Percentiles rank a stretch among this genome's conserved stretches.
Conservation (phyloP, 2,329 filamentous ascomycete species). For the Thermothelomyces thermophilus region DNA sequence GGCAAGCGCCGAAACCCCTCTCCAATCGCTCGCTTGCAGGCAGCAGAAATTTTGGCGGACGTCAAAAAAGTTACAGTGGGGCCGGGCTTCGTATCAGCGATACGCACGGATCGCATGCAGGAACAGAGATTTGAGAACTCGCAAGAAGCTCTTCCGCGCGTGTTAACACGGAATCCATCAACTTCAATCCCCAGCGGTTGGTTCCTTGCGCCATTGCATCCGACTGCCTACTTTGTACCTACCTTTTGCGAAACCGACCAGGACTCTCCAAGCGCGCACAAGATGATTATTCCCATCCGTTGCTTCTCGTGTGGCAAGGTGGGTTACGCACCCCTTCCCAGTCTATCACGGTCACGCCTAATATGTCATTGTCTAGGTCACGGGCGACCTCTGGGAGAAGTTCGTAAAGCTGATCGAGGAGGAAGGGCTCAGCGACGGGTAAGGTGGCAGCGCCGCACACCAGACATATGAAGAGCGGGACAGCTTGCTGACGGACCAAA, state of each 20-base stretch:
- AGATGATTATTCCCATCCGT: constrained; percentile 97
- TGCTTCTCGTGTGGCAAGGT: constrained; percentile 99
- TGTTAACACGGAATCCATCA: neutral
- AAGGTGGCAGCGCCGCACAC: neutral
- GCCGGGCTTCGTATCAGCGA: constrained; percentile 22
- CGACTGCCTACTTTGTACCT: neutral
- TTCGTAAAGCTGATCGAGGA: constrained; percentile 86
- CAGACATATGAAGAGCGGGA: neutral
- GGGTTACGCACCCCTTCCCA: constrained; percentile 25
- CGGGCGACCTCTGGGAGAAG: constrained; percentile 94
- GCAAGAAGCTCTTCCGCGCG: neutral
- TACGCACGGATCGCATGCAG: constrained; percentile 19
- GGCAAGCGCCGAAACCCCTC: constrained; percentile 7
- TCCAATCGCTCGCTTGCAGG: constrained; percentile 18
- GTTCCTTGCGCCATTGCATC: neutral
- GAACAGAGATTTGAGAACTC: constrained; percentile 21
- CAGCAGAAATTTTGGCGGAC: constrained; percentile 27
- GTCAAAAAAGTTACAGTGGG: constrained; percentile 26
- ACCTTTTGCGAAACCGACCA: neutral
- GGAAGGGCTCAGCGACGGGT: constrained; percentile 67
- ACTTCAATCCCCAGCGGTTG: neutral
- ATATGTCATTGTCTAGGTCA: constrained; percentile 58
- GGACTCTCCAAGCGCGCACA: constrained; percentile 30
- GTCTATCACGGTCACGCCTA: constrained; percentile 23
- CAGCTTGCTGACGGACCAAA: constrained; percentile 27